Evolutionary conservation across 495 filamentous ascomycete genomes (phyloP).

Genomic region (Cairneyella variabilis): DNA sequence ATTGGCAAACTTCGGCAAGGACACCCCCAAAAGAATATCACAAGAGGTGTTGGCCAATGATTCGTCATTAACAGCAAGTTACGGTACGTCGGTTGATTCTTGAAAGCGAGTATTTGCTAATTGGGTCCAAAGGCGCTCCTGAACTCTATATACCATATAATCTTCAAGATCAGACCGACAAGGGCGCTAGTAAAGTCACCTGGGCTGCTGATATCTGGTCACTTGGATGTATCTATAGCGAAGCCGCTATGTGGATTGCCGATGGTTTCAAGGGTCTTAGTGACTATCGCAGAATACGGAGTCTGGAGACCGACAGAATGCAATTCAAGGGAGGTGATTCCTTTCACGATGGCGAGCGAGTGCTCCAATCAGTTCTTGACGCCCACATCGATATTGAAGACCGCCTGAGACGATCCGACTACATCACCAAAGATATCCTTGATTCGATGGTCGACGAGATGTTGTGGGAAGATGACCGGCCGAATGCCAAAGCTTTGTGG

Average conservation of each 20-base stretch:
- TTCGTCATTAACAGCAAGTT: background rate
- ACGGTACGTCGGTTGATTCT: background rate
- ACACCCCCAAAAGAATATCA: conserved; percentile 16
- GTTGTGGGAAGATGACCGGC: conserved; percentile 22
- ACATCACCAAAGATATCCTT: conserved; percentile 20
- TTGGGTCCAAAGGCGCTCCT: conserved; percentile 28
- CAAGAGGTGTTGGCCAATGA: background rate
- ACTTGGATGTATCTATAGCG: conserved; percentile 42
- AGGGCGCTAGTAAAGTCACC: conserved; percentile 13
- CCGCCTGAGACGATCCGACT: conserved; percentile 12
- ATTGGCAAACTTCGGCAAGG: conserved; percentile 36
- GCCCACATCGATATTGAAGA: conserved; percentile 25
- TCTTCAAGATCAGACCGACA: background rate
- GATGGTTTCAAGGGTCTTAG: conserved; percentile 29
- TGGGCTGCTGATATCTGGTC: conserved; percentile 40
- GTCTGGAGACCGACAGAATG: conserved; percentile 22
- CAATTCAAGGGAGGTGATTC: conserved; percentile 27
- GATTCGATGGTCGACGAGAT: conserved; percentile 21
- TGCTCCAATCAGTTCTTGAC: conserved; percentile 28
- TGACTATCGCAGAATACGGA: conserved; percentile 32
- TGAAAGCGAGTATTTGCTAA: background rate
- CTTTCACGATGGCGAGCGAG: conserved; percentile 40
- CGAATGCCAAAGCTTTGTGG: conserved; percentile 15
- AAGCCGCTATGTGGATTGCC: conserved; percentile 38
- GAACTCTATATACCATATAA: conserved; percentile 25